Evolutionary conservation across 768 basidiomycete species (phyloP).

Genomic region (Neoboletus brunneissimus): DNA sequence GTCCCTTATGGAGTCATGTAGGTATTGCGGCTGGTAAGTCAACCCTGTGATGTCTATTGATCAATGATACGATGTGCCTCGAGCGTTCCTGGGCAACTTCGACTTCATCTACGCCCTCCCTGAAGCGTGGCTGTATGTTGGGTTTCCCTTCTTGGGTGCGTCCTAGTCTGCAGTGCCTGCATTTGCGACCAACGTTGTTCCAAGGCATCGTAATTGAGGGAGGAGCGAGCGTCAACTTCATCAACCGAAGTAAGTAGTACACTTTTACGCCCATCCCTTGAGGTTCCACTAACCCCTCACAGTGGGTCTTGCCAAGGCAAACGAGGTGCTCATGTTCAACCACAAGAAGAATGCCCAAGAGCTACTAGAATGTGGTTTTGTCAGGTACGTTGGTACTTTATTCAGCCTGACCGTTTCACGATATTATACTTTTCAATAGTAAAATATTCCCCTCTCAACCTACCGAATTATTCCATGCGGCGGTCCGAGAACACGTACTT

Average conservation of each 20-base stretch:
- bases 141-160: conserved; percentile 63
- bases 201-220: conserved; percentile 66
- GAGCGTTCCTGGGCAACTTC: conserved; percentile 68
- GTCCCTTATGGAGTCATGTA: conserved; percentile 22
- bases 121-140: conserved; percentile 58
- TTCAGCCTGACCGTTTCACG: neutral
- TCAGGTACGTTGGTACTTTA: conserved; percentile 47
- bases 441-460: conserved; percentile 57
- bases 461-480: conserved; percentile 50
- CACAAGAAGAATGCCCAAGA: conserved; percentile 62
- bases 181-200: conserved; percentile 1
- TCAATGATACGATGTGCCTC: neutral
- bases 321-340: conserved; percentile 69
- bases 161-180: neutral
- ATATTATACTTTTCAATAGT: conserved; percentile 32
- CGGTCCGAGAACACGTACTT: conserved; percentile 48
- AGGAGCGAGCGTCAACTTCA: conserved; percentile 66
- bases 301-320: conserved; percentile 71
- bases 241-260: conserved; percentile 56
- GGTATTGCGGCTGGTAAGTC: conserved; percentile 62
- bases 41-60: neutral
- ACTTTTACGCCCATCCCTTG: neutral
- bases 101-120: conserved; percentile 72
- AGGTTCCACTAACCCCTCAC: neutral
- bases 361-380: conserved; percentile 56